A percentile compares a stretch with the other conserved stretches of the same genome.
Conservation (phyloP, 306 rosid genomes). For the Styphnolobium japonicum region DNA sequence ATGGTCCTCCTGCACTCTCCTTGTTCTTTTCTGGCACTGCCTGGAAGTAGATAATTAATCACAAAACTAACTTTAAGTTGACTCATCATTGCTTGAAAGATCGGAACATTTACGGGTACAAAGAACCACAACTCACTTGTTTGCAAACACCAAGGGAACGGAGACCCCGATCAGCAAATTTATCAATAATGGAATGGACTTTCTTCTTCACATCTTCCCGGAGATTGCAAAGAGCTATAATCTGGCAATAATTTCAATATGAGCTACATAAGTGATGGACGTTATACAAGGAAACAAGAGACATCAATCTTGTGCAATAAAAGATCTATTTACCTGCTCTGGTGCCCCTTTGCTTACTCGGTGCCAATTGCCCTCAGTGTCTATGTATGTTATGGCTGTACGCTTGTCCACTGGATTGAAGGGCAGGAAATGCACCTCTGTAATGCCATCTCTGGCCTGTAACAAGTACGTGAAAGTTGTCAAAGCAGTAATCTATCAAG, state of each 20-base stretch:
- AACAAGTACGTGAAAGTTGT: background rate
- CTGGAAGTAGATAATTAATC: slow-evolving; percentile 31
- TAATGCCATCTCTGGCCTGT: slow-evolving; percentile 75
- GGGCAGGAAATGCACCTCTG: slow-evolving; percentile 74
- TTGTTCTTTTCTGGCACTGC: slow-evolving; percentile 56
- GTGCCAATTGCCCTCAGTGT: slow-evolving; percentile 57
- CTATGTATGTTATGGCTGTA: slow-evolving; percentile 75
- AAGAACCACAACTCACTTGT: slow-evolving; percentile 42
- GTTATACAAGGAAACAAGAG: background rate
- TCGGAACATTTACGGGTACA: too few species aligned
- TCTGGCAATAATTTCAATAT: slow-evolving; percentile 35
- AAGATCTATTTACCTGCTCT: slow-evolving; percentile 54
- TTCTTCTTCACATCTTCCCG: slow-evolving; percentile 40
- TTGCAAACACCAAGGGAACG: slow-evolving; percentile 67
- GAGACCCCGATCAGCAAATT: slow-evolving; percentile 80
- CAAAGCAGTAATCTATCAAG: background rate
- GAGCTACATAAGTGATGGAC: background rate
- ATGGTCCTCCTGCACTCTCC: slow-evolving; percentile 63
- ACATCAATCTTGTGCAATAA: background rate
- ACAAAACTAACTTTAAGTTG: slow-evolving; percentile 1
- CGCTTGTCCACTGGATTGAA: slow-evolving; percentile 86
- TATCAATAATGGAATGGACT: slow-evolving; percentile 60
- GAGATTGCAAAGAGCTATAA: slow-evolving; percentile 62
- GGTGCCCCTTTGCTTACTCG: slow-evolving; percentile 86
- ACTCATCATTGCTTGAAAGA: background rate